Evolutionary conservation across 768 basidiomycete genomes (phyloP).

Genomic region (Hydnomerulius pinastri): DNA sequence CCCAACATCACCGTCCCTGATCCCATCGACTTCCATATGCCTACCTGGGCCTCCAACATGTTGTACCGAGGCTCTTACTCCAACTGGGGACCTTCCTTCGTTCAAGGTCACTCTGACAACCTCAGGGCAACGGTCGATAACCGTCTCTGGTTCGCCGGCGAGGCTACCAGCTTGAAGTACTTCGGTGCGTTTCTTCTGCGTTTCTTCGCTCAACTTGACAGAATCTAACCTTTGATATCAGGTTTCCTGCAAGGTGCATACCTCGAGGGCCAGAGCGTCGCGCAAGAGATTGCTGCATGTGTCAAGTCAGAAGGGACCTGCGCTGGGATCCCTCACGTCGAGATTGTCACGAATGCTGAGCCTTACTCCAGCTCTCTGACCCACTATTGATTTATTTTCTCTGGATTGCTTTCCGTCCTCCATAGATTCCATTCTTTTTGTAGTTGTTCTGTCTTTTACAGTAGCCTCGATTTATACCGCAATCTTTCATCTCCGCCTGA

Average conservation of each 20-base stretch:
- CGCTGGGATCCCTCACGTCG: conserved; percentile 27
- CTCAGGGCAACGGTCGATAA: conserved; percentile 52
- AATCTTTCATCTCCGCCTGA: not conserved
- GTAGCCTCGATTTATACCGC: not conserved
- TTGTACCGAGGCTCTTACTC: conserved; percentile 52
- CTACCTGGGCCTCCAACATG: conserved; percentile 55
- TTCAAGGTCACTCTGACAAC: conserved; percentile 54
- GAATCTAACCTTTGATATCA: conserved; percentile 18
- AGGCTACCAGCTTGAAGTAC: conserved; percentile 58
- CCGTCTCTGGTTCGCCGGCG: conserved; percentile 63
- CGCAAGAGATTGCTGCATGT: conserved; percentile 42
- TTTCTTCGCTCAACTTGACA: not conserved
- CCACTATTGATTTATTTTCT: not conserved
- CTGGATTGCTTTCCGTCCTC: not conserved
- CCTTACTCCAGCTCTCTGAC: conserved; percentile 31
- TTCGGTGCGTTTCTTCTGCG: conserved; percentile 48
- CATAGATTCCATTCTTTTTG: not conserved
- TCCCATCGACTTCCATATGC: conserved; percentile 56
- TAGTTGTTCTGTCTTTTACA: not conserved
- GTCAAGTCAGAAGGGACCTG: conserved; percentile 31
- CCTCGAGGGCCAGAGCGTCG: conserved; percentile 50
- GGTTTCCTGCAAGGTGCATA: conserved; percentile 63
- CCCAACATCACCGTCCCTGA: conserved; percentile 54
- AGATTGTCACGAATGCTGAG: conserved; percentile 31
- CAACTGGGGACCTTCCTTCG: conserved; percentile 69